Evolutionary conservation across 768 basidiomycete genomes (phyloP), one percentile per base, ranked within the genome.

Genomic region (Leccinellum luteum): DNA sequence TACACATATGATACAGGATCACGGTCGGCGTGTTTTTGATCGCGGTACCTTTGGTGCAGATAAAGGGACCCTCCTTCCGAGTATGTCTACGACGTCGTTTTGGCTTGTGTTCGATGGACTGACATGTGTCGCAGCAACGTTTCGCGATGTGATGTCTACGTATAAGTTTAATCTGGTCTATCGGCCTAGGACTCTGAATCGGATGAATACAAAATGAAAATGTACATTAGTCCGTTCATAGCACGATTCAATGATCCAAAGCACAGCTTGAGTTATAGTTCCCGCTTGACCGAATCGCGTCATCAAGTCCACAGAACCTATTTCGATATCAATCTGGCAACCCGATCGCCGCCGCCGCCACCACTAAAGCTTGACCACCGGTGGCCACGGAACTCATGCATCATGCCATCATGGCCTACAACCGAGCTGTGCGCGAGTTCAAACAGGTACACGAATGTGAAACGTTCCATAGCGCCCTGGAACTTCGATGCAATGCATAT

Each of bases 21-120:
- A 62, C 65, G 4, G 56, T 65, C 2, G 74, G 66, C 1, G 51
- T 78, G 3, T 79, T 76, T 58, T 47, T 77, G 48, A 56, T 75
- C 35, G 58, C 74, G 23, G 69, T 78, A 1, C 76, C 77, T 1
- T 19, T 73, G 30, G 56, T 74, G n/a, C 78, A 78, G 52, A 6
- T 54, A 19, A 73, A 68, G 41, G 78, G 78, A 0, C 31, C 62
- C 1, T 60, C 61, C 21, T 65, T 78, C 58, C 64, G 76, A 35
- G 75, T 74, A 60, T n/a, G 74, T 67, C 15, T 14, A 28, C 15
- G 12, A 28, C 13, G 5, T 21, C 12, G 9, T 30, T 45, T 57
- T 55, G 6, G 13, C 27, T 32, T 51, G 27, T 21, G 43, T 48
- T 27, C 4, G 28, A 32, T 8, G 3, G 9, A 21, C 35, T 58